These are phyloP conservation scores for Phytopythium litorale DNA, from an alignment of 352 stramenopile species.

Conservation along the genomic window DNA sequence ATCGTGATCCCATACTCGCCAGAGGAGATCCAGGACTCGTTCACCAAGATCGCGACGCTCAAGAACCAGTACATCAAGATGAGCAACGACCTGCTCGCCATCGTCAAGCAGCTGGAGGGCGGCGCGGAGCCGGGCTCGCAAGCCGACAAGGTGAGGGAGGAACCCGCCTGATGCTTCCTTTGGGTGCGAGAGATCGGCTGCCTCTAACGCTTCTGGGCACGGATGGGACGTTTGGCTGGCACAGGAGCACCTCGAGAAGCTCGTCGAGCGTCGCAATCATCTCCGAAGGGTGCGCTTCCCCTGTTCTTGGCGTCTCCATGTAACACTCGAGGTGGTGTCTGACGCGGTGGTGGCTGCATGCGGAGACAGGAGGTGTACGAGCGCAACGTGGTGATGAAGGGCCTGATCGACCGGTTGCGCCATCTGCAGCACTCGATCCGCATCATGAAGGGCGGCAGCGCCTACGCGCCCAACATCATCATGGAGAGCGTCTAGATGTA, in stretches of 20 bases:
- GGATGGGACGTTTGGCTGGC: slow-evolving; percentile 2
- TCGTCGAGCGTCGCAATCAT: slow-evolving; percentile 62
- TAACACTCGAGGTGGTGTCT: no score
- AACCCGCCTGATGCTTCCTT: no score
- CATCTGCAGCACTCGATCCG: slow-evolving; percentile 75
- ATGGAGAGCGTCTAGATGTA: slow-evolving; percentile 70
- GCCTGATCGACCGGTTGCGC: slow-evolving; percentile 73
- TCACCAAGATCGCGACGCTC: slow-evolving; percentile 73
- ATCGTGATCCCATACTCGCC: slow-evolving; percentile 65
- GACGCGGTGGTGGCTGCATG: background rate
- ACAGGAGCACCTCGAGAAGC: slow-evolving; percentile 46
- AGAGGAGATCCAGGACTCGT: slow-evolving; percentile 86
- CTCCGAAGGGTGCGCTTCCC: slow-evolving; percentile 45
- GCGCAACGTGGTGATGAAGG: slow-evolving; percentile 84
- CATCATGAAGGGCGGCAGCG: slow-evolving; percentile 62
- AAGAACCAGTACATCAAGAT: slow-evolving; percentile 81
- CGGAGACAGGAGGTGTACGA: slow-evolving; percentile 69
- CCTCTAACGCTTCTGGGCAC: background rate
- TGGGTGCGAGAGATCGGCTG: background rate
- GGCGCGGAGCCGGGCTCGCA: slow-evolving; percentile 12
- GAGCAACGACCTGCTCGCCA: slow-evolving; percentile 54
- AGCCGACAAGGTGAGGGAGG: slow-evolving; percentile 18
- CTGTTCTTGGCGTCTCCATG: background rate
- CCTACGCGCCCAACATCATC: slow-evolving; percentile 51
- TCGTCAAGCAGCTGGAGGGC: slow-evolving; percentile 47